These are phyloP conservation scores for Phaeodactylum tricornutum DNA, from an alignment of 108 stramenopile species.

Conservation along the genomic window DNA sequence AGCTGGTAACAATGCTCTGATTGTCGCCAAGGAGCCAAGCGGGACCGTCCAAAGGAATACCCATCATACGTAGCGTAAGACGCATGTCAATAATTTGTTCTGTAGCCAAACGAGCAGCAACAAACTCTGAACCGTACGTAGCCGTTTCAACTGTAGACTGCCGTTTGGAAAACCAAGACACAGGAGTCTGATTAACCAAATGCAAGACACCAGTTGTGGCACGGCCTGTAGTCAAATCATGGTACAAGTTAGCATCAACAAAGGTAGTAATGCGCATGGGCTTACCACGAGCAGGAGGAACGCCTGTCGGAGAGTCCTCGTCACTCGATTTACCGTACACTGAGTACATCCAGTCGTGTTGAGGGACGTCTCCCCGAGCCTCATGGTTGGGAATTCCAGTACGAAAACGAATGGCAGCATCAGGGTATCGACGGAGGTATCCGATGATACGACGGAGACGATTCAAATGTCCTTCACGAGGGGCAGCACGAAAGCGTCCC, in stretches of 20 bases:
- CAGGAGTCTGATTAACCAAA: conserved; percentile 2
- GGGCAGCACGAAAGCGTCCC: conserved; percentile 6
- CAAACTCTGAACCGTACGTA: conserved; percentile 26
- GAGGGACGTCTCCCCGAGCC: background rate
- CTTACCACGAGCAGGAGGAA: conserved; percentile 11
- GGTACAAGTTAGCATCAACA: conserved; percentile 19
- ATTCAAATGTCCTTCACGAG: conserved; percentile 20
- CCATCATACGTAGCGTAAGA: conserved; percentile 20
- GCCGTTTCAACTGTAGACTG: conserved; percentile 11
- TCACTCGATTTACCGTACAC: conserved; percentile 6
- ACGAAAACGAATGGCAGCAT: conserved; percentile 4
- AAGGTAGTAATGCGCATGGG: conserved; percentile 4
- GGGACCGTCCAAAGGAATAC: conserved; percentile 19
- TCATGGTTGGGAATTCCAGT: background rate
- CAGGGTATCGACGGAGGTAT: conserved; percentile 10
- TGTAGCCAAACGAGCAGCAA: conserved; percentile 14
- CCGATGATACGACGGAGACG: conserved; percentile 18
- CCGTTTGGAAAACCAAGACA: conserved; percentile 3
- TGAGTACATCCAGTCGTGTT: conserved; percentile 4
- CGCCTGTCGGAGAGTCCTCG: background rate
- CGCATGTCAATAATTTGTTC: conserved; percentile 16
- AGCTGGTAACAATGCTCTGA: conserved; percentile 16
- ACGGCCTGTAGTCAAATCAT: conserved; percentile 6
- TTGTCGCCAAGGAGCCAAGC: conserved; percentile 28
- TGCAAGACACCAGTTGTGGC: conserved; percentile 2